Conservation (phyloP, 305 asterid genomes). For the Plantago coronopus region DNA sequence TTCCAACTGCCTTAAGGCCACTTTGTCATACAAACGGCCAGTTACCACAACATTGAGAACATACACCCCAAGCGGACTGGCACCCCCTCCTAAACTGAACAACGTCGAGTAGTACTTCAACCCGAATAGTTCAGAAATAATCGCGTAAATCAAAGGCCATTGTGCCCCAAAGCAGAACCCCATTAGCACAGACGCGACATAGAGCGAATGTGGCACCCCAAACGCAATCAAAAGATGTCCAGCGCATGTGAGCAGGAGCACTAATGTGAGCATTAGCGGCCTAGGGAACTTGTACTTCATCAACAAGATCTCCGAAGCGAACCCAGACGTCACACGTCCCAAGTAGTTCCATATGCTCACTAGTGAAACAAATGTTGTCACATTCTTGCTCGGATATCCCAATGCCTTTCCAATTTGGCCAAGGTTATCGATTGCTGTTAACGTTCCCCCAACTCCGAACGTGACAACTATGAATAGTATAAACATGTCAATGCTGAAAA, state of each 20-base stretch:
- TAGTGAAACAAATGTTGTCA: constrained; percentile 49
- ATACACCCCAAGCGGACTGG: constrained; percentile 61
- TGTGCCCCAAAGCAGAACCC: constrained; percentile 70
- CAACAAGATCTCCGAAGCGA: constrained; percentile 42
- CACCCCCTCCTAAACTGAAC: constrained; percentile 51
- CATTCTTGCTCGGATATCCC: constrained; percentile 46
- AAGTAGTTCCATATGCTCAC: constrained; percentile 70
- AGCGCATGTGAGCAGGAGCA: constrained; percentile 42
- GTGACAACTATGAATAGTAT: constrained; percentile 39
- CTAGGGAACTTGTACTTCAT: constrained; percentile 48
- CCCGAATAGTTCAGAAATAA: constrained; percentile 61
- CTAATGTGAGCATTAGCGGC: constrained; percentile 43
- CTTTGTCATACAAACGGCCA: constrained; percentile 50
- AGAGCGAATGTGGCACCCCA: constrained; percentile 45
- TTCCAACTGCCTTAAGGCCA: constrained; percentile 42
- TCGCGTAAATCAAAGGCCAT: constrained; percentile 62
- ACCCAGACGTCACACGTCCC: constrained; percentile 48
- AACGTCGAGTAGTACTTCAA: constrained; percentile 58
- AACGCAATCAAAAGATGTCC: constrained; percentile 58
- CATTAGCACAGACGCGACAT: constrained; percentile 39
- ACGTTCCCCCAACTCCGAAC: constrained; percentile 55
- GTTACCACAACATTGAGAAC: constrained; percentile 51
- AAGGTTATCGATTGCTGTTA: constrained; percentile 59
- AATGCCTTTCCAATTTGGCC: constrained; percentile 56
- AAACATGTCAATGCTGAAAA: constrained; percentile 59